Percentiles rank a stretch among this genome's conserved stretches.
These are phyloP conservation scores for Termitomyces sp. DNA, from an alignment of 768 basidiomycete species.

Conservation along the genomic window DNA sequence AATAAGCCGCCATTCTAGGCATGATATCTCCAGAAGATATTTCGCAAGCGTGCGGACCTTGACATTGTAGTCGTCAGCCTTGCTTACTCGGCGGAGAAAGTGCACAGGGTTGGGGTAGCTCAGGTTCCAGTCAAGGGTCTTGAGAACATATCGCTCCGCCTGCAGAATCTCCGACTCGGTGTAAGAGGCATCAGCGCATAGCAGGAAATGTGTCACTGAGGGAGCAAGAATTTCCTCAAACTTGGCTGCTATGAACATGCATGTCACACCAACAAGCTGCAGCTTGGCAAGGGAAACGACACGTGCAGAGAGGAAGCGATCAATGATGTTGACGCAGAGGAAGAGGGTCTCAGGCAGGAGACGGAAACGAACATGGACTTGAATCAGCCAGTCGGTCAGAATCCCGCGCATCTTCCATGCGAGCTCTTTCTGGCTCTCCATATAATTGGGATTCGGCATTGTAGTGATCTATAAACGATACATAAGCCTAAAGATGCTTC, in stretches of 20 bases:
- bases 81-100: slow-evolving; percentile 87
- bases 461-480: slow-evolving; percentile 48
- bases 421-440: slow-evolving; percentile 89
- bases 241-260: slow-evolving; percentile 91
- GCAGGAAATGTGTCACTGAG: slow-evolving; percentile 82
- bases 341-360: slow-evolving; percentile 94
- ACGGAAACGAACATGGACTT: slow-evolving; percentile 90
- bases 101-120: slow-evolving; percentile 93
- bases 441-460: slow-evolving; percentile 92
- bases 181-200: slow-evolving; percentile 82
- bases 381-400: slow-evolving; percentile 93
- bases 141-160: slow-evolving; percentile 85
- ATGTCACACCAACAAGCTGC: slow-evolving; percentile 92
- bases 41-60: slow-evolving; percentile 89
- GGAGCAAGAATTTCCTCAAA: slow-evolving; percentile 95
- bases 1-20: slow-evolving; percentile 83
- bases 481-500: slow-evolving; percentile 7
- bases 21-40: slow-evolving; percentile 89
- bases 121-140: slow-evolving; percentile 90
- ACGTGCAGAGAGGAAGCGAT: slow-evolving; percentile 74
- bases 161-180: slow-evolving; percentile 68
- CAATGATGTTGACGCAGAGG: slow-evolving; percentile 89
- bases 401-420: slow-evolving; percentile 97
- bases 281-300: slow-evolving; percentile 86
- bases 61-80: slow-evolving; percentile 95